A percentile compares a stretch with the other conserved stretches of the same genome.
These are phyloP conservation scores for Mycena venus DNA, from an alignment of 768 basidiomycete genomes.

Conservation along the genomic window DNA sequence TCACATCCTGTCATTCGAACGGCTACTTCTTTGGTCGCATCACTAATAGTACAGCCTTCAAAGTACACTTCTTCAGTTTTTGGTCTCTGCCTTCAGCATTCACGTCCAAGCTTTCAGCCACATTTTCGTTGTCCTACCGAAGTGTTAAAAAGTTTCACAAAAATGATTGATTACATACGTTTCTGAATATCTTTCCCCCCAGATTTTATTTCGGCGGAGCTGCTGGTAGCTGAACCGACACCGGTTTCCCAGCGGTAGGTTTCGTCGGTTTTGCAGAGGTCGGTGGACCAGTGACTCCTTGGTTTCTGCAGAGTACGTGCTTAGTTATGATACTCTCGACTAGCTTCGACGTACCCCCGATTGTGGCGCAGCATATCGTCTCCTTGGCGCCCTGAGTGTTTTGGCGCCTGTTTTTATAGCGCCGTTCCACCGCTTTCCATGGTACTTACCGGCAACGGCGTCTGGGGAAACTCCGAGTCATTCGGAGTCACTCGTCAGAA, in stretches of 20 bases:
- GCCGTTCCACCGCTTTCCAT: neutral
- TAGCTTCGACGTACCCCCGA: constrained; percentile 5
- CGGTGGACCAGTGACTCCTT: constrained; percentile 7
- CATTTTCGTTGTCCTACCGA: neutral
- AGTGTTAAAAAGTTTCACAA: constrained; percentile 8
- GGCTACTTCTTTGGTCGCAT: constrained; percentile 3
- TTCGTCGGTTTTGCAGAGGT: constrained; percentile 7
- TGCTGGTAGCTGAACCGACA: constrained; percentile 1
- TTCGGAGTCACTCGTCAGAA: constrained; percentile 6
- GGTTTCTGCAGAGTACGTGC: constrained; percentile 11
- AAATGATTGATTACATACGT: constrained; percentile 7
- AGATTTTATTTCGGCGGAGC: constrained; percentile 8
- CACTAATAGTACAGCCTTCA: constrained; percentile 8
- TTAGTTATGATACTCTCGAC: constrained; percentile 8
- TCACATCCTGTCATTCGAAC: neutral
- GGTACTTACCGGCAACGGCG: neutral
- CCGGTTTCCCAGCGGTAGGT: constrained; percentile 10
- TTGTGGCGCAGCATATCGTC: constrained; percentile 9
- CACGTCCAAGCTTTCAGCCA: neutral
- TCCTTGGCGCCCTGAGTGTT: neutral
- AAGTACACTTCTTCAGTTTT: constrained; percentile 10
- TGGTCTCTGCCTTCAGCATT: neutral
- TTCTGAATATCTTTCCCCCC: constrained; percentile 3
- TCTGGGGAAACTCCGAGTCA: constrained; percentile 5
- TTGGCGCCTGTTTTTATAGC: constrained; percentile 13